Conservation (phyloP, 352 stramenopile species). For the Lagenidium giganteum region DNA sequence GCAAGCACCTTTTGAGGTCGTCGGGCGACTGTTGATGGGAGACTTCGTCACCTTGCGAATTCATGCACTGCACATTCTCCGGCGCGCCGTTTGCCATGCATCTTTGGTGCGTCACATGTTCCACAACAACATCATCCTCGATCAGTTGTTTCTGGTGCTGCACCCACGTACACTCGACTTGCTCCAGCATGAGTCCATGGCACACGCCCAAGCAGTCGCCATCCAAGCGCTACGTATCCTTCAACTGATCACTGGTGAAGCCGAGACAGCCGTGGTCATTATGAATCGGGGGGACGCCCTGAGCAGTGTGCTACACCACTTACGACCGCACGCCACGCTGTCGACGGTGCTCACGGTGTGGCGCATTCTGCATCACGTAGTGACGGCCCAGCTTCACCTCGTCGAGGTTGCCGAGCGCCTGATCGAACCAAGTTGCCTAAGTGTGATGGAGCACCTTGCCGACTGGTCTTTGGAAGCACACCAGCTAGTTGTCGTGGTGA, state of each 20-base stretch:
- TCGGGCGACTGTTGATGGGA: background rate
- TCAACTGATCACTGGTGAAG: slow-evolving; percentile 2
- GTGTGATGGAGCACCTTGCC: background rate
- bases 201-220: background rate
- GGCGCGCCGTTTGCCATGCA: background rate
- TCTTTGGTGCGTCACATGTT: background rate
- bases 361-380: slow-evolving; percentile 7
- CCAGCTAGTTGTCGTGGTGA: too few relatives aligned
- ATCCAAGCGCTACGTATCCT: slow-evolving; percentile 5
- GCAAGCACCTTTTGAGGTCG: slow-evolving; percentile 2
- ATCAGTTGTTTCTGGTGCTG: too few relatives aligned
- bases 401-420: slow-evolving; percentile 4
- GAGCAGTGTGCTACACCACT: slow-evolving; percentile 3
- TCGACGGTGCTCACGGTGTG: slow-evolving; percentile 1
- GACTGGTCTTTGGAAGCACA: background rate
- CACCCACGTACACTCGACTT: too few relatives aligned
- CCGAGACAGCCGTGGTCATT: background rate
- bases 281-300: slow-evolving; percentile 2
- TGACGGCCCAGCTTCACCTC: background rate
- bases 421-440: background rate
- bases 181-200: background rate
- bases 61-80: slow-evolving; percentile 5
- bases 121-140: background rate
- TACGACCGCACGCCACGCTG: background rate
- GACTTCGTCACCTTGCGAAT: slow-evolving; percentile 4